Conservation (phyloP, 305 asterid species). For the Fraxinus paxiana region DNA sequence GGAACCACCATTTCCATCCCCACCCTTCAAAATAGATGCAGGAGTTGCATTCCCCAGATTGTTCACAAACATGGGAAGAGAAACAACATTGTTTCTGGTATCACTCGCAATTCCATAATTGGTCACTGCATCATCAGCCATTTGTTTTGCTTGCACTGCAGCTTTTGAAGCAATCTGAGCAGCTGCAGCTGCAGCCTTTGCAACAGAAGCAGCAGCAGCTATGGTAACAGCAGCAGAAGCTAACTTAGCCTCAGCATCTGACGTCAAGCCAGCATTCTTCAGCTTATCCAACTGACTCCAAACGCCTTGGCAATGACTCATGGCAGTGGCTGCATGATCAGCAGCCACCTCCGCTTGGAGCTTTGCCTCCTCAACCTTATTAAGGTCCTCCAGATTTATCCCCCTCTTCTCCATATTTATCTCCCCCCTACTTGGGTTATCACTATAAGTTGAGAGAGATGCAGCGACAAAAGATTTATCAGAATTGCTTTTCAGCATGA, state of each 20-base stretch:
- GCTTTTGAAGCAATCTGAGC: constrained; percentile 89
- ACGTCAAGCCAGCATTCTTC: constrained; percentile 53
- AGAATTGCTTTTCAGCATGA: constrained; percentile 41
- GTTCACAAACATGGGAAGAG: constrained; percentile 34
- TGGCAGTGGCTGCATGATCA: constrained; percentile 69
- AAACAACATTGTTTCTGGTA: constrained; percentile 23
- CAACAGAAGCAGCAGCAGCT: constrained; percentile 95
- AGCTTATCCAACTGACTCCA: constrained; percentile 73
- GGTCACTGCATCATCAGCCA: constrained; percentile 78
- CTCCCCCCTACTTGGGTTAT: constrained; percentile 43
- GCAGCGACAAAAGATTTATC: constrained; percentile 38
- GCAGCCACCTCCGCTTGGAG: constrained; percentile 86
- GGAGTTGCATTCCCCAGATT: constrained; percentile 51
- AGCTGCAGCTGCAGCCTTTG: constrained; percentile 98
- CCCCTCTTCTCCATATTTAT: constrained; percentile 43
- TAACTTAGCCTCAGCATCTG: constrained; percentile 67
- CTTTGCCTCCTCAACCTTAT: constrained; percentile 77
- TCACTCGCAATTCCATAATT: constrained; percentile 35
- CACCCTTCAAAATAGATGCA: constrained; percentile 50
- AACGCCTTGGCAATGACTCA: constrained; percentile 71
- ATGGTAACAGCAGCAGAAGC: constrained; percentile 82
- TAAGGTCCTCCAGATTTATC: constrained; percentile 38
- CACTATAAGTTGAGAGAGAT: constrained; percentile 40
- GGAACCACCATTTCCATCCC: constrained; percentile 47
- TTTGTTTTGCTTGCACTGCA: constrained; percentile 76